A percentile compares a stretch with the other conserved stretches of the same genome.
Conservation (phyloP, 208 protist species). For the Wallacemonas collosoma region DNA sequence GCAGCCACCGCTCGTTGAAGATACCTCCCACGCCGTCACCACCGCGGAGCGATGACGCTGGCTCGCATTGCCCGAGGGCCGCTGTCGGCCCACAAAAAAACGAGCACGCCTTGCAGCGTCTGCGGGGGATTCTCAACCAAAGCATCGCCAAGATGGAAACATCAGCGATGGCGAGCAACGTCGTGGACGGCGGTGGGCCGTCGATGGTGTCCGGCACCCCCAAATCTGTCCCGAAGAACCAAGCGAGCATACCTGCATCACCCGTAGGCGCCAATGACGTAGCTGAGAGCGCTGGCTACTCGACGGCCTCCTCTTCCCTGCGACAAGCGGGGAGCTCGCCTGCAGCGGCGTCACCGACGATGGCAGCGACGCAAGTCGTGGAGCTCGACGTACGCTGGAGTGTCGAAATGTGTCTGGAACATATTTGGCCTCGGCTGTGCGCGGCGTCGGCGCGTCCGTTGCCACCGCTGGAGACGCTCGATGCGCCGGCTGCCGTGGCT, state of each 20-base stretch:
- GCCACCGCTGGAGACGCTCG: conserved; percentile 38
- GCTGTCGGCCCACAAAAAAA: background rate
- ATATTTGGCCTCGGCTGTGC: conserved; percentile 51
- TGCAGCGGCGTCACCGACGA: background rate
- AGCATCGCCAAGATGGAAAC: conserved; percentile 38
- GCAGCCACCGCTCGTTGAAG: conserved; percentile 62
- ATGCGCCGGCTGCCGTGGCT: conserved; percentile 33
- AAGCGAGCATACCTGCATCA: too few relatives aligned
- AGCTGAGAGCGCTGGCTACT: too few relatives aligned
- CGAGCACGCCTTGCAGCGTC: conserved; percentile 4
- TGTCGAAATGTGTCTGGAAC: conserved; percentile 20
- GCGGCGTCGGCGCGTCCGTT: conserved; percentile 38
- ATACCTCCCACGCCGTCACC: background rate
- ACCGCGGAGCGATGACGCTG: background rate
- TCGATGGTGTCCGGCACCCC: too few relatives aligned
- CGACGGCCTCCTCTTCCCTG: too few relatives aligned
- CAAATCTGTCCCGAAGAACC: too few relatives aligned
- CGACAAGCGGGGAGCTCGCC: too few relatives aligned
- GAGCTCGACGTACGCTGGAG: conserved; percentile 52
- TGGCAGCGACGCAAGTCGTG: conserved; percentile 18
- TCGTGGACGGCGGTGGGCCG: too few relatives aligned
- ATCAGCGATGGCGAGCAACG: conserved; percentile 12
- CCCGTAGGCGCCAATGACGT: too few relatives aligned
- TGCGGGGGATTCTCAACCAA: conserved; percentile 51
- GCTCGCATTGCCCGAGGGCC: background rate